phyloP scores from a whole-genome alignment of 2,329 filamentous ascomycete genomes.

The Botrytis cinerea region DNA sequence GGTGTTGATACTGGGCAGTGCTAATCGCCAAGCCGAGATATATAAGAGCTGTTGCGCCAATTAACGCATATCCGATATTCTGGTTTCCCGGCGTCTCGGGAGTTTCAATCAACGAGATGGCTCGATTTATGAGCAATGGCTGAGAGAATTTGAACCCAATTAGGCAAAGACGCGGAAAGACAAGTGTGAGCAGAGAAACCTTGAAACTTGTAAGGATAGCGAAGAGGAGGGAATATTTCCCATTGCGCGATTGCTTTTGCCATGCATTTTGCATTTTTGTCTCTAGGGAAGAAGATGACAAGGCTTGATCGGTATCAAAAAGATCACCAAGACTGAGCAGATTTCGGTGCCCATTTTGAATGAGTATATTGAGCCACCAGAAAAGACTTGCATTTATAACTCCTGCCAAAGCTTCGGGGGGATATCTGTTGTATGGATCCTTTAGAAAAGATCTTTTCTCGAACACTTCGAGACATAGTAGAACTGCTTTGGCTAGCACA shows the following conservation, averaged over 20 bases:
- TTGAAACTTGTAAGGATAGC: conserved; percentile 6
- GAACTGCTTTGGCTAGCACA: conserved; percentile 21
- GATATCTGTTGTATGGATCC: conserved; percentile 1
- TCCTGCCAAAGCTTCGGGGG: conserved; percentile 38
- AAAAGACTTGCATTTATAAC: conserved; percentile 41
- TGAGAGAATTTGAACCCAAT: conserved; percentile 28
- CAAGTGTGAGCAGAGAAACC: conserved; percentile 22
- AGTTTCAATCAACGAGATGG: conserved; percentile 17
- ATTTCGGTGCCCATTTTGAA: conserved; percentile 37
- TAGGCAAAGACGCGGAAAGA: conserved; percentile 30
- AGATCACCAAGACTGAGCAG: conserved; percentile 39
- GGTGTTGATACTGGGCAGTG: conserved; percentile 30
- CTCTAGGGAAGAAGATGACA: conserved; percentile 15
- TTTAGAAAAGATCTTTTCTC: conserved; percentile 26
- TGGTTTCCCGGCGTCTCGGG: not conserved
- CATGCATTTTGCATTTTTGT: conserved; percentile 8
- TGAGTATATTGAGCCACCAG: conserved; percentile 43
- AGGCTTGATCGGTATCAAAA: conserved; percentile 25
- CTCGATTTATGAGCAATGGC: conserved; percentile 26
- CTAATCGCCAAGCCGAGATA: conserved; percentile 28
- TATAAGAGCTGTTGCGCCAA: conserved; percentile 26
- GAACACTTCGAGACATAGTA: conserved; percentile 27
- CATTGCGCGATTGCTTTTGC: not conserved
- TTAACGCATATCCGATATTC: conserved; percentile 25
- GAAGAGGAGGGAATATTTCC: conserved; percentile 9